These are phyloP conservation scores for Fraxinus dipetala DNA, from an alignment of 305 asterid species.

Conservation along the genomic window DNA sequence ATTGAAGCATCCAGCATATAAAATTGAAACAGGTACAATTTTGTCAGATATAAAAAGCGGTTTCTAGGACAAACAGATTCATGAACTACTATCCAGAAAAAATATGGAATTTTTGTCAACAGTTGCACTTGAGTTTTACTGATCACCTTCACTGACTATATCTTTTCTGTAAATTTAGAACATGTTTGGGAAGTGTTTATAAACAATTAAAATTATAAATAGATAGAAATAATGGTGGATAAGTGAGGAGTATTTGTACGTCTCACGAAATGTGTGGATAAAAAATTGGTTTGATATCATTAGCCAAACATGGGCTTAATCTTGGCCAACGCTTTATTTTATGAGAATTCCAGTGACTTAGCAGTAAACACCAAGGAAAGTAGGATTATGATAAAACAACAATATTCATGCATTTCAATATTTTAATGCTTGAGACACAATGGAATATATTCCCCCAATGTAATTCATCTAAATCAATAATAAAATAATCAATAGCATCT, in stretches of 20 bases:
- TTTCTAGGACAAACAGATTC: not conserved
- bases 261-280: not conserved
- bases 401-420: not conserved
- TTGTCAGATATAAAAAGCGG: not conserved
- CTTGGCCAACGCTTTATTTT: not conserved
- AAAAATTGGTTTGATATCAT: not conserved
- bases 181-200: not conserved
- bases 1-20: constrained; percentile 8
- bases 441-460: not conserved
- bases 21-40: constrained; percentile 2
- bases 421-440: not conserved
- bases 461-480: not conserved
- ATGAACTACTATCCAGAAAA: not conserved
- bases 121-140: not conserved
- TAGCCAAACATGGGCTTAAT: not conserved
- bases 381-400: not conserved
- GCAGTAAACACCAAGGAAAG: not conserved
- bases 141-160: not conserved
- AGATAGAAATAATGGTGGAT: not conserved
- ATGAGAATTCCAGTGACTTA: not conserved
- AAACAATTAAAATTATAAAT: not conserved
- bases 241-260: not conserved
- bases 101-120: not conserved
- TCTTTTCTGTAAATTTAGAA: not conserved
- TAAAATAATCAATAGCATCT: not conserved